phyloP scores from a whole-genome alignment of 164 flowering plant genomes.

The Berberis thunbergii region DNA sequence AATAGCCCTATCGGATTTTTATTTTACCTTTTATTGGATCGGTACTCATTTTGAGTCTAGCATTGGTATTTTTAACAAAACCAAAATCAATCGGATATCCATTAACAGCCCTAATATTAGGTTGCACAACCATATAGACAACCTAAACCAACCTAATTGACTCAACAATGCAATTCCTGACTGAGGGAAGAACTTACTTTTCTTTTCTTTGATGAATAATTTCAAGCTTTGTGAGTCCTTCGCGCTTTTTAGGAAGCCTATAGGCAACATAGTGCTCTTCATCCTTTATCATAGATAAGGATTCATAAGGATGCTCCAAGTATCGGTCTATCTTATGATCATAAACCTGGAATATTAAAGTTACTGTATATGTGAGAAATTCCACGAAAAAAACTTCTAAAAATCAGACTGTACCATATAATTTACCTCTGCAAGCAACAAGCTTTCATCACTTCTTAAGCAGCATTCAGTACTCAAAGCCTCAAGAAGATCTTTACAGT shows the following conservation, averaged over 20 bases:
- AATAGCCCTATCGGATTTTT: too few species aligned
- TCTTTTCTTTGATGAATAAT: slow-evolving; percentile 47
- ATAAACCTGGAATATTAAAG: slow-evolving; percentile 48
- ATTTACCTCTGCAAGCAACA: slow-evolving; percentile 81
- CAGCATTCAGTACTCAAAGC: slow-evolving; percentile 67
- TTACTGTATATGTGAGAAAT: not conserved
- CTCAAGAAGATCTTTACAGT: slow-evolving; percentile 51
- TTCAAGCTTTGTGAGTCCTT: slow-evolving; percentile 47
- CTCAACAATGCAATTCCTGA: not conserved
- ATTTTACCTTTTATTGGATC: too few species aligned
- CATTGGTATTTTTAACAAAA: too few species aligned
- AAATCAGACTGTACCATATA: not conserved
- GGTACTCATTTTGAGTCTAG: too few species aligned
- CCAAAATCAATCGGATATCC: too few species aligned
- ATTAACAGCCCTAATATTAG: too few species aligned
- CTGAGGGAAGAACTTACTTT: slow-evolving; percentile 33
- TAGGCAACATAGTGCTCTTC: slow-evolving; percentile 81
- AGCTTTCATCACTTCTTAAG: slow-evolving; percentile 57
- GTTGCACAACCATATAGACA: too few species aligned
- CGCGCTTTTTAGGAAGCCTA: slow-evolving; percentile 38
- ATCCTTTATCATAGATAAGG: slow-evolving; percentile 56
- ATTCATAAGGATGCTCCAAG: slow-evolving; percentile 53
- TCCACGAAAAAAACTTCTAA: not conserved
- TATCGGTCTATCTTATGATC: slow-evolving; percentile 51
- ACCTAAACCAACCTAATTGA: too few species aligned